Conservation (phyloP, 306 rosid species). For the Vigna mungo region DNA sequence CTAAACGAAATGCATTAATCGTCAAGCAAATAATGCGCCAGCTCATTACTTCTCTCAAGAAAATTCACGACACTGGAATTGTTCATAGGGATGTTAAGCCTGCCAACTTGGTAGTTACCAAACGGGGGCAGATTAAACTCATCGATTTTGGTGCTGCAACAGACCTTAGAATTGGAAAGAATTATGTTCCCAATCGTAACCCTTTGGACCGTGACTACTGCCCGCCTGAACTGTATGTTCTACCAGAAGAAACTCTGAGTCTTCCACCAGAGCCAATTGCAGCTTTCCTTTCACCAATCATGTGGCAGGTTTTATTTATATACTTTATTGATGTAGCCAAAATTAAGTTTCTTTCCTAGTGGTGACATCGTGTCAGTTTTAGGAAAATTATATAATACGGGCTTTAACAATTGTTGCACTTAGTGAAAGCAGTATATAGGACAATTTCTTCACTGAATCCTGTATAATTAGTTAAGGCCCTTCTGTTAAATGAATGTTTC, state of each 20-base stretch:
- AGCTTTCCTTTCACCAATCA: slow-evolving; percentile 72
- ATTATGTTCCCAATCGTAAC: slow-evolving; percentile 61
- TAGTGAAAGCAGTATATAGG: not conserved
- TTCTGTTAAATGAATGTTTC: not conserved
- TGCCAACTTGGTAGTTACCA: slow-evolving; percentile 79
- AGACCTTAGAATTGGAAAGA: slow-evolving; percentile 83
- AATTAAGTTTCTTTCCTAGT: not conserved
- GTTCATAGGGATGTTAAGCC: slow-evolving; percentile 88
- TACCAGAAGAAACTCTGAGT: slow-evolving; percentile 74
- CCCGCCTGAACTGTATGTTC: slow-evolving; percentile 77
- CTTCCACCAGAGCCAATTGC: slow-evolving; percentile 90
- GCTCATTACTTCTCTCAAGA: slow-evolving; percentile 68
- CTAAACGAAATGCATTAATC: slow-evolving; percentile 69
- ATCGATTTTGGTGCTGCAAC: slow-evolving; percentile 89
- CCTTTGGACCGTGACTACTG: slow-evolving; percentile 79
- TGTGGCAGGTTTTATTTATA: slow-evolving; percentile 73
- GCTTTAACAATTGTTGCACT: not conserved
- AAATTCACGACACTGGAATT: slow-evolving; percentile 78
- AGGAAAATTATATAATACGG: not conserved
- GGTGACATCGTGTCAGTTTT: not conserved
- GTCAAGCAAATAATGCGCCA: slow-evolving; percentile 87
- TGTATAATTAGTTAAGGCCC: not conserved
- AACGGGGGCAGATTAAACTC: slow-evolving; percentile 68
- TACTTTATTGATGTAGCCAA: slow-evolving; percentile 12
- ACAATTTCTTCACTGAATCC: not conserved